These are phyloP conservation scores for Globisporangium polare DNA, from an alignment of 352 stramenopile genomes.

Conservation along the genomic window DNA sequence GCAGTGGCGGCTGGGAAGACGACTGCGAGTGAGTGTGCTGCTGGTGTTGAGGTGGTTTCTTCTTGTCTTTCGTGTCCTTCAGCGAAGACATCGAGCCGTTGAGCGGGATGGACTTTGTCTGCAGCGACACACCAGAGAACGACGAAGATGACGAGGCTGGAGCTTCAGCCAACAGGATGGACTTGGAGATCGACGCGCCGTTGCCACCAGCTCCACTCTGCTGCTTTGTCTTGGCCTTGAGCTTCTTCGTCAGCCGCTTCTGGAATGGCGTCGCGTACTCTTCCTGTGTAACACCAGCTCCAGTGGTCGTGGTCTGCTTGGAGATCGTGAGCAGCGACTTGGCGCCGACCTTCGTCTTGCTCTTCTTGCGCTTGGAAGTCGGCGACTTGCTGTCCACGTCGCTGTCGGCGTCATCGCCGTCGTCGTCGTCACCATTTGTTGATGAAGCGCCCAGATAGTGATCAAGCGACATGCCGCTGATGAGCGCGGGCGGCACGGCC, in stretches of 20 bases:
- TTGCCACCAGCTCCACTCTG: slow-evolving; percentile 14
- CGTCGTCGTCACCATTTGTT: slow-evolving; percentile 3
- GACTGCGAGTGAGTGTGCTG: slow-evolving; percentile 1
- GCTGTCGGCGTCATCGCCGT: slow-evolving; percentile 7
- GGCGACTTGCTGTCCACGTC: slow-evolving; percentile 27
- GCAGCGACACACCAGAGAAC: slow-evolving; percentile 8
- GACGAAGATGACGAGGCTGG: slow-evolving; percentile 9
- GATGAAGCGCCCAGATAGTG: slow-evolving; percentile 49
- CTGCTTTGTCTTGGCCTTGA: slow-evolving; percentile 37
- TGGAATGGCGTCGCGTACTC: slow-evolving; percentile 41
- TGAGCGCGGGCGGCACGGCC: slow-evolving; percentile 15
- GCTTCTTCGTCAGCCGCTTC: slow-evolving; percentile 42
- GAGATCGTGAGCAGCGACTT: slow-evolving; percentile 4
- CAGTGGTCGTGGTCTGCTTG: slow-evolving; percentile 7
- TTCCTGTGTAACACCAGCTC: slow-evolving; percentile 9
- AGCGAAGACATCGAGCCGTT: slow-evolving; percentile 2
- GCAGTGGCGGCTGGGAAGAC: slow-evolving; percentile 30
- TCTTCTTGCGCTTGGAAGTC: slow-evolving; percentile 29
- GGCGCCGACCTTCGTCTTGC: slow-evolving; percentile 22
- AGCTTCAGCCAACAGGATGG: slow-evolving; percentile 45
- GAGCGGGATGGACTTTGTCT: slow-evolving; percentile 15
- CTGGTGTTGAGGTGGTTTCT: slow-evolving; percentile 26
- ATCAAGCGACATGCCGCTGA: slow-evolving; percentile 63
- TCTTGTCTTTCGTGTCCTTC: slow-evolving; percentile 30
- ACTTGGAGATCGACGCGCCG: slow-evolving; percentile 30